Percentiles rank a stretch among this genome's conserved stretches.
Evolutionary conservation across 306 rosid species (phyloP).

Genomic region (Canavalia ensiformis): DNA sequence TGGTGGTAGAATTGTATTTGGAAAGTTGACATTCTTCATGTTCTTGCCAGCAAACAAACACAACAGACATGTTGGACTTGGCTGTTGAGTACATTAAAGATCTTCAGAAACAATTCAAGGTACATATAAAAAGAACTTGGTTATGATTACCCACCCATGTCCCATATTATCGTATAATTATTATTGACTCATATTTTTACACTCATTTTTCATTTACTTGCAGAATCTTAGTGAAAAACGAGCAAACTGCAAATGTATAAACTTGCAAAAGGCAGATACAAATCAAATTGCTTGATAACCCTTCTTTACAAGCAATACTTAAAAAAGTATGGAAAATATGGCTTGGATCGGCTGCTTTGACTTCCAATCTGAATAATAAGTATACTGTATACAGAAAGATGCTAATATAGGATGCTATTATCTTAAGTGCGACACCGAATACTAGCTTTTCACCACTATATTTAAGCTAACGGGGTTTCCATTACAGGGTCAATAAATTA

Average conservation of each 20-base stretch:
- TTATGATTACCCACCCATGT: not conserved
- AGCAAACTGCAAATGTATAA: constrained; percentile 80
- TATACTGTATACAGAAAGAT: constrained; percentile 49
- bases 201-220: constrained; percentile 28
- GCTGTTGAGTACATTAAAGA: constrained; percentile 92
- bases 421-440: constrained; percentile 42
- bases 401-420: constrained; percentile 38
- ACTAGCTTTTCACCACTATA: constrained; percentile 37
- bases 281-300: constrained; percentile 59
- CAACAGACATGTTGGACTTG: constrained; percentile 98
- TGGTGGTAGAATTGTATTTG: not conserved
- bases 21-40: constrained; percentile 37
- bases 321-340: constrained; percentile 52
- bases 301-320: constrained; percentile 38
- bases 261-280: constrained; percentile 58
- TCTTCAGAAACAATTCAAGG: constrained; percentile 93
- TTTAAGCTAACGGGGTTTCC: constrained; percentile 46
- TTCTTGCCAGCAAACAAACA: constrained; percentile 88
- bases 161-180: not conserved
- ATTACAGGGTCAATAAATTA: constrained; percentile 44
- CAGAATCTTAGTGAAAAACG: constrained; percentile 77
- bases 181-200: not conserved
- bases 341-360: constrained; percentile 41
- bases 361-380: constrained; percentile 44
- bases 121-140: constrained; percentile 38